A percentile compares a stretch with the other conserved stretches of the same genome.
Evolutionary conservation across 164 flowering plant genomes (phyloP).

Genomic region (Macadamia integrifolia): DNA sequence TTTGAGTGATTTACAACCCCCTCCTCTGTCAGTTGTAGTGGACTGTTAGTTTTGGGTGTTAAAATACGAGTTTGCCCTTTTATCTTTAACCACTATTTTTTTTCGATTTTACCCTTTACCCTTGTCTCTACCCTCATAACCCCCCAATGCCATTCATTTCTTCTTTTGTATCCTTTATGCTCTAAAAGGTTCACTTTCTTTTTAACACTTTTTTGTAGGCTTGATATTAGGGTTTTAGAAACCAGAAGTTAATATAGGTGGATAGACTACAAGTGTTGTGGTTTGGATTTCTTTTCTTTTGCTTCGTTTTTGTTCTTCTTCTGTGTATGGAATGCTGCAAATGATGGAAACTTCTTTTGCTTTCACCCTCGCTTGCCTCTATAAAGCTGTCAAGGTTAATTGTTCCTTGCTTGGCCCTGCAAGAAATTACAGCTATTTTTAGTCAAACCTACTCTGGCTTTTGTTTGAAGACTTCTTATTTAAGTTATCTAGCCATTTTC

Average conservation of each 20-base stretch:
- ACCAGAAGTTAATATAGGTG: constrained; percentile 26
- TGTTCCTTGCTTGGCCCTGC: constrained; percentile 86
- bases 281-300: too few species aligned
- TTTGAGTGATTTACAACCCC: too few species aligned
- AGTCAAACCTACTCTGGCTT: constrained; percentile 58
- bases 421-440: constrained; percentile 47
- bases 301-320: too few species aligned
- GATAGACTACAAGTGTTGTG: constrained; percentile 53
- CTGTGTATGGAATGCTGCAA: too few species aligned
- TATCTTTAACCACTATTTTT: too few species aligned
- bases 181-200: constrained; percentile 80
- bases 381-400: constrained; percentile 45
- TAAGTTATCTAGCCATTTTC: constrained; percentile 5
- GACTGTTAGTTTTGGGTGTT: too few species aligned
- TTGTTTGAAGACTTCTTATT: constrained; percentile 22
- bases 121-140: too few species aligned
- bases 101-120: too few species aligned
- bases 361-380: too few species aligned
- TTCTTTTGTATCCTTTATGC: constrained; percentile 50
- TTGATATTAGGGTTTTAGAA: constrained; percentile 46
- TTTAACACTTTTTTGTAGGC: constrained; percentile 23
- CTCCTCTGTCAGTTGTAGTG: too few species aligned
- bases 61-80: too few species aligned
- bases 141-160: constrained; percentile 37
- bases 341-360: too few species aligned